A percentile compares a stretch with the other conserved stretches of the same genome.
Evolutionary conservation across 345 rosid genomes (phyloP).

Genomic region (Sonneratia alba): DNA sequence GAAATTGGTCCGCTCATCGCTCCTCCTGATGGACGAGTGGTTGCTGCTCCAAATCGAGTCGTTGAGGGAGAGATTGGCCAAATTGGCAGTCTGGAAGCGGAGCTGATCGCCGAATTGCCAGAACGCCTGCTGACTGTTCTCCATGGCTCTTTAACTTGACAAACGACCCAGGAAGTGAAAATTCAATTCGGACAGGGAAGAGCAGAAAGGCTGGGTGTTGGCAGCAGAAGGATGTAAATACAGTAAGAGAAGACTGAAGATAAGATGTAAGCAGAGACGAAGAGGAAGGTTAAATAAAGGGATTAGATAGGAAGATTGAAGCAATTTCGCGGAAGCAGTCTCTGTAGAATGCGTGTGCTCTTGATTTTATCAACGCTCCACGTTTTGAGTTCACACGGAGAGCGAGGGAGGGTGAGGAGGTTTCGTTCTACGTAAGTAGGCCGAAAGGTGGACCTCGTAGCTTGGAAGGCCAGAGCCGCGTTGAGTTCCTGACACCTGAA

Average conservation of each 20-base stretch:
- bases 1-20: conserved; percentile 61
- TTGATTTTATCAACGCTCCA: no score
- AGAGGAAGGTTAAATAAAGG: neutral
- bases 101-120: conserved; percentile 94
- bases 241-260: neutral
- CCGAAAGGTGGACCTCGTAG: no score
- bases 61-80: conserved; percentile 65
- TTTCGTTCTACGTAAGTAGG: no score
- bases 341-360: no score
- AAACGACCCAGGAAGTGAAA: neutral
- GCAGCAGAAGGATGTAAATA: neutral
- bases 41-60: conserved; percentile 90
- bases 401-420: no score
- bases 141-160: conserved; percentile 31
- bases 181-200: neutral
- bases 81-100: conserved; percentile 49
- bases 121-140: conserved; percentile 77
- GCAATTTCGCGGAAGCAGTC: neutral
- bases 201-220: neutral
- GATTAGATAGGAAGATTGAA: neutral
- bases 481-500: no score
- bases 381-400: no score
- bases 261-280: neutral
- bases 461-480: no score
- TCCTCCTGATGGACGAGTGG: conserved; percentile 32